A percentile compares a stretch with the other conserved stretches of the same genome.
Evolutionary conservation across 208 protist genomes (phyloP).

Genomic region (Polymyxa betae): DNA sequence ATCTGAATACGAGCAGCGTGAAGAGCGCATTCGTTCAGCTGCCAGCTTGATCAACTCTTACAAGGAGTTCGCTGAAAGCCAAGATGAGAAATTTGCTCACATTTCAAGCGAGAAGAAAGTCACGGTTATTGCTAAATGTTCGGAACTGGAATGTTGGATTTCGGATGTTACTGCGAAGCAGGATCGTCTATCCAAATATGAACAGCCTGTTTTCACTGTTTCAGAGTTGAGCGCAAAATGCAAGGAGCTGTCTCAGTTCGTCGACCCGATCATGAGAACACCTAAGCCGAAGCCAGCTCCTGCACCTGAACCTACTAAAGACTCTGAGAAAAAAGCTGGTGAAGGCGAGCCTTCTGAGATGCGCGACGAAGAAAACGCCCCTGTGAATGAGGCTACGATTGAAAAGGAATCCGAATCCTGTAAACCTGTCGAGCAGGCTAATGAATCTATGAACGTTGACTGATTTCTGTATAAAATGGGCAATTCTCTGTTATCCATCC

Average conservation of each 20-base stretch:
- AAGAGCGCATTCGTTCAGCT: not conserved
- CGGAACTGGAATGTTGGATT: slow-evolving; percentile 41
- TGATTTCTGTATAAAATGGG: not conserved
- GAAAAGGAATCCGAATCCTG: not conserved
- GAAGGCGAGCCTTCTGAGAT: not conserved
- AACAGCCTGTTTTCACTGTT: slow-evolving; percentile 9
- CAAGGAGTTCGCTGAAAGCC: slow-evolving; percentile 36
- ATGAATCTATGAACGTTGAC: not conserved
- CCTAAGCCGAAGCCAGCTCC: not conserved
- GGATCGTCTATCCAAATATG: slow-evolving; percentile 18
- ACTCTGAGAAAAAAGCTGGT: not conserved
- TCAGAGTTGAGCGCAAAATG: not conserved
- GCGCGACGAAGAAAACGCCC: not conserved
- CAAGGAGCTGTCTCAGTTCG: not conserved
- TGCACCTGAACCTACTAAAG: not conserved
- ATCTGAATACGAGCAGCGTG: slow-evolving; percentile 19
- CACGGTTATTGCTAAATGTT: slow-evolving; percentile 22
- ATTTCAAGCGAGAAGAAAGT: slow-evolving; percentile 37
- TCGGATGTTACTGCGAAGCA: not conserved
- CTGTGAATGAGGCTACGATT: not conserved
- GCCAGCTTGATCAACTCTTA: not conserved
- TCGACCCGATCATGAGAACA: slow-evolving; percentile 9
- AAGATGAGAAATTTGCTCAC: slow-evolving; percentile 58
- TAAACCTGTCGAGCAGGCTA: not conserved
- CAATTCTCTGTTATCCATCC: not conserved